A percentile compares a stretch with the other conserved stretches of the same genome.
Conservation (phyloP, 164 flowering plant genomes). For the Aristolochia contorta region DNA sequence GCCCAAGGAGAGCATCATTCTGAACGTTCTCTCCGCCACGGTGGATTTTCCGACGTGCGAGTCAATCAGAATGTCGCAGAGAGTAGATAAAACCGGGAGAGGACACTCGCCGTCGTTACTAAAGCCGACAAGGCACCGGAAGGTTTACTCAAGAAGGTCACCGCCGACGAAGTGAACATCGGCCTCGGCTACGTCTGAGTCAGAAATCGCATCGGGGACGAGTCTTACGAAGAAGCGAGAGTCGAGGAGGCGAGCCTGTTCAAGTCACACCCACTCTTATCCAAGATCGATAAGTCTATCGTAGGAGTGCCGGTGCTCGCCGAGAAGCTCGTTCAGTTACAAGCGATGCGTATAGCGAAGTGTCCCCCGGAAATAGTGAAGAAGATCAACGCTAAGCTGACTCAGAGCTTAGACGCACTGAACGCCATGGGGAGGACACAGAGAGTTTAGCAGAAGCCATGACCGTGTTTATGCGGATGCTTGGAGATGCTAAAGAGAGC, state of each 20-base stretch:
- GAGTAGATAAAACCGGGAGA: slow-evolving; percentile 25
- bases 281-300: slow-evolving; percentile 15
- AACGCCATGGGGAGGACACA: slow-evolving; percentile 18
- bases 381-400: slow-evolving; percentile 24
- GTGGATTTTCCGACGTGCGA: slow-evolving; percentile 48
- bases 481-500: slow-evolving; percentile 23
- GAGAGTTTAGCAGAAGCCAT: slow-evolving; percentile 21
- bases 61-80: slow-evolving; percentile 44
- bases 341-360: slow-evolving; percentile 18
- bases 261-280: slow-evolving; percentile 18
- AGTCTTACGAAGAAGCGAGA: slow-evolving; percentile 30
- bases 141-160: slow-evolving; percentile 18
- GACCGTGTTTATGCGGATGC: slow-evolving; percentile 21
- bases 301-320: slow-evolving; percentile 29
- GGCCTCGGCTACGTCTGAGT: slow-evolving; percentile 39
- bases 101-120: slow-evolving; percentile 43
- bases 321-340: slow-evolving; percentile 22
- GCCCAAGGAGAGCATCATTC: slow-evolving; percentile 35
- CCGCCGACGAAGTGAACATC: slow-evolving; percentile 34
- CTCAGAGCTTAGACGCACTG: slow-evolving; percentile 11
- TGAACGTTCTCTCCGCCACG: slow-evolving; percentile 35
- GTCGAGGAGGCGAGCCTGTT: slow-evolving; percentile 23
- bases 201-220: slow-evolving; percentile 37
- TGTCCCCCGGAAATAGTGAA: slow-evolving; percentile 24
- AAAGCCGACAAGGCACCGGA: slow-evolving; percentile 35